phyloP scores from a whole-genome alignment of 1,284 basidiomycete genomes.

The Puccinia hordei region DNA sequence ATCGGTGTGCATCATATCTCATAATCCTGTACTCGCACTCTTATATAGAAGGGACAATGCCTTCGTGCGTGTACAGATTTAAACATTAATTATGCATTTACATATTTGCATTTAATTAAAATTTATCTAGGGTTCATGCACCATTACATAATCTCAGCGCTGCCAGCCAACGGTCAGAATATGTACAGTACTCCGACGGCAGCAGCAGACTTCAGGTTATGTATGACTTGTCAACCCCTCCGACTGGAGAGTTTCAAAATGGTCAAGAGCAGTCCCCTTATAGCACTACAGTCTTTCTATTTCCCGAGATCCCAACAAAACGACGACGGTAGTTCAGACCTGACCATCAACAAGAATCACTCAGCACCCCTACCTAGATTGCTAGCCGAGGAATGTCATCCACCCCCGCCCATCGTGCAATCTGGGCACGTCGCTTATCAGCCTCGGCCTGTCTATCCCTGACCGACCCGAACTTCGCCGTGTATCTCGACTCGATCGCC shows the following conservation, averaged over 20 bases:
- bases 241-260: background rate
- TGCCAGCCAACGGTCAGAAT: background rate
- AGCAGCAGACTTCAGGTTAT: background rate
- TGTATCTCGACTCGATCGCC: slow-evolving; percentile 44
- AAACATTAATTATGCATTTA: no score
- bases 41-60: no score
- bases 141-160: background rate
- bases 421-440: slow-evolving; percentile 41
- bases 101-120: no score
- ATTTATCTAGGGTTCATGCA: no score
- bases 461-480: slow-evolving; percentile 42
- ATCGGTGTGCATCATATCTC: no score
- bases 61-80: no score
- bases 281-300: no score
- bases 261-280: no score
- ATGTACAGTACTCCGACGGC: no score
- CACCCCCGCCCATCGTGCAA: slow-evolving; percentile 21
- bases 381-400: background rate
- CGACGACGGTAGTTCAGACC: background rate
- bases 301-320: no score
- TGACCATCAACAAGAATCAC: no score
- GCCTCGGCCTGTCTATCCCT: slow-evolving; percentile 45
- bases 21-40: no score
- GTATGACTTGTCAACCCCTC: background rate
- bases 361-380: background rate